Conservation (phyloP, 108 stramenopile species). For the Nitzschia sp. region DNA sequence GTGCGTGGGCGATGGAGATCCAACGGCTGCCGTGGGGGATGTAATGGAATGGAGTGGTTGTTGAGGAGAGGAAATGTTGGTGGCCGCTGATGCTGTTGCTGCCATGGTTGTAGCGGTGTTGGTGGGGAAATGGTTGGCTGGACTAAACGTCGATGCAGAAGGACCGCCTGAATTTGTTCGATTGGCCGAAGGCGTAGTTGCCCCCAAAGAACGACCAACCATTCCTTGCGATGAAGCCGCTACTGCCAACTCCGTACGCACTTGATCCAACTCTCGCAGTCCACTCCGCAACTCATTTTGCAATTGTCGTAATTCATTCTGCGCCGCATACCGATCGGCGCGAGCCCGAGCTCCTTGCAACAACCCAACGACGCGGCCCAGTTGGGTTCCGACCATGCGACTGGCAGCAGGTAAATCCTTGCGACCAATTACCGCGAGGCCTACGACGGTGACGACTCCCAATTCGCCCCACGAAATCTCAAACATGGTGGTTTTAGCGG, state of each 20-base stretch:
- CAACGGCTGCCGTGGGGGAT: background rate
- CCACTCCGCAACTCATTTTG: constrained; percentile 81
- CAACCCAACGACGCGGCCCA: constrained; percentile 79
- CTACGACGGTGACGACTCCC: constrained; percentile 52
- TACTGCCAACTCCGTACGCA: constrained; percentile 79
- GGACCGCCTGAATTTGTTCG: constrained; percentile 23
- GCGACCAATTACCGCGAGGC: constrained; percentile 60
- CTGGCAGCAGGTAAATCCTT: constrained; percentile 70
- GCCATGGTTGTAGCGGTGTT: background rate
- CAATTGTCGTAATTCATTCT: constrained; percentile 70
- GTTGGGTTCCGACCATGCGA: constrained; percentile 58
- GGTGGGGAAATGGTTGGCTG: background rate
- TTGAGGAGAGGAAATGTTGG: background rate
- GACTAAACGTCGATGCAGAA: background rate
- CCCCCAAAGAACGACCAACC: constrained; percentile 45
- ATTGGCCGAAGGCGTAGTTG: constrained; percentile 52
- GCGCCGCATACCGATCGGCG: constrained; percentile 74
- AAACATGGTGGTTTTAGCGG: constrained; percentile 42
- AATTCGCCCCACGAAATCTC: constrained; percentile 80
- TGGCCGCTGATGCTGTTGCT: background rate
- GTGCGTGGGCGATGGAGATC: background rate
- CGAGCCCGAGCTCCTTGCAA: constrained; percentile 78
- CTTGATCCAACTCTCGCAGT: constrained; percentile 78
- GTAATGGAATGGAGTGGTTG: background rate
- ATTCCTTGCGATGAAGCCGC: constrained; percentile 48